Evolutionary conservation across 345 rosid genomes (phyloP).

Genomic region (Camelina hispida): DNA sequence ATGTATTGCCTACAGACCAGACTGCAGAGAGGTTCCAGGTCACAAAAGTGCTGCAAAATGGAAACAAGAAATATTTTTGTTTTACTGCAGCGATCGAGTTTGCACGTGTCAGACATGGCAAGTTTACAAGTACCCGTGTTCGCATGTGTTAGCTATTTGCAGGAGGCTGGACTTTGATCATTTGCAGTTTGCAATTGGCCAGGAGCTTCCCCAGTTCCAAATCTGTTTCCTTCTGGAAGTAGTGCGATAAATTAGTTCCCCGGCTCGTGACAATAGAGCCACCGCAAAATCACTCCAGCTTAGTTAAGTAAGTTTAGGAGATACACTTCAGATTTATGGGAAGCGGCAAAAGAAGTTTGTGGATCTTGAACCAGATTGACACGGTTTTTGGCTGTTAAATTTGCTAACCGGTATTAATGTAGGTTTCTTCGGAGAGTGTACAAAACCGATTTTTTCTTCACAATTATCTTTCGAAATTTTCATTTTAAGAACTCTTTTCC

Average conservation of each 20-base stretch:
- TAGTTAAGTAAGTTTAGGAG: too few species aligned
- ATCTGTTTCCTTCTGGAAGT: slow-evolving; percentile 10
- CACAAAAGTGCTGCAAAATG: not conserved
- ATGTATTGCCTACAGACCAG: not conserved
- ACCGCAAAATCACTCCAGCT: not conserved
- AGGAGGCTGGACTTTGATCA: slow-evolving; percentile 12
- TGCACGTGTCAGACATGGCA: slow-evolving; percentile 7
- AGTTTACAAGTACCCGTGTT: slow-evolving; percentile 1
- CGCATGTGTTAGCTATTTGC: slow-evolving; percentile 15
- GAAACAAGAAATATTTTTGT: not conserved
- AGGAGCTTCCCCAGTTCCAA: not conserved
- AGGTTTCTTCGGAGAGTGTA: too few species aligned
- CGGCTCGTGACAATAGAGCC: not conserved
- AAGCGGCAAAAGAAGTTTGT: not conserved
- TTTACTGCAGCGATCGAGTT: not conserved
- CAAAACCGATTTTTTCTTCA: too few species aligned
- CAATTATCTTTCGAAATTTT: too few species aligned
- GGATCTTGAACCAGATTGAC: too few species aligned
- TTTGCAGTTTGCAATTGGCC: slow-evolving; percentile 18
- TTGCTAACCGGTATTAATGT: too few species aligned
- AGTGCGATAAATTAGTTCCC: not conserved
- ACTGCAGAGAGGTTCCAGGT: slow-evolving; percentile 5
- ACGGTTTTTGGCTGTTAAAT: too few species aligned
- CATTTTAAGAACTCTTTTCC: too few species aligned
- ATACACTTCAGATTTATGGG: not conserved